A percentile compares a stretch with the other conserved stretches of the same genome.
phyloP scores from a whole-genome alignment of 305 asterid genomes.

The Fraxinus baroniana region DNA sequence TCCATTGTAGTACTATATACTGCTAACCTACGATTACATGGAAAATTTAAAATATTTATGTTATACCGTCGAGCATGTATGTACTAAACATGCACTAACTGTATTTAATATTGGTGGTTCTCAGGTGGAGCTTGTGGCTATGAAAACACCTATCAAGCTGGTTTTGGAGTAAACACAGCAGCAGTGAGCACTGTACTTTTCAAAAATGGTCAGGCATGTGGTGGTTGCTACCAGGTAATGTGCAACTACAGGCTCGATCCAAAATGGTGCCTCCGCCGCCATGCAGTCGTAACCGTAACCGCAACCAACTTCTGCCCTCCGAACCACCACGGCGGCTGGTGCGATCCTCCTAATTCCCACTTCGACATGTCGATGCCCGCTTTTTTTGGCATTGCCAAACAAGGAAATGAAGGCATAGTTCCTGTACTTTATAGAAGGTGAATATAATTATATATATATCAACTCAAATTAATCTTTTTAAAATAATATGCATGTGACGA shows the following conservation, averaged over 20 bases:
- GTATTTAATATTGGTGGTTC: background rate
- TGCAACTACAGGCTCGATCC: slow-evolving; percentile 44
- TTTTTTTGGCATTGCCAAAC: slow-evolving; percentile 63
- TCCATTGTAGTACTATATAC: background rate
- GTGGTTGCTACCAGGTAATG: slow-evolving; percentile 53
- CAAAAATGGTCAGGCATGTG: slow-evolving; percentile 63
- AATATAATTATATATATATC: background rate
- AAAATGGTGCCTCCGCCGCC: slow-evolving; percentile 51
- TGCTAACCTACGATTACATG: background rate
- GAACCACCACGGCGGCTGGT: slow-evolving; percentile 69
- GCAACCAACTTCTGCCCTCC: slow-evolving; percentile 78
- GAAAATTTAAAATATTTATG: too few species aligned
- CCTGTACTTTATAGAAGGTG: slow-evolving; percentile 58
- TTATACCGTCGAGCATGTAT: background rate
- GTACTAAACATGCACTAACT: background rate
- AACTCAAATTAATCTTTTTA: background rate
- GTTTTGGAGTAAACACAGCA: slow-evolving; percentile 59
- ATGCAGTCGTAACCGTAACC: slow-evolving; percentile 47
- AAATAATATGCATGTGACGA: background rate
- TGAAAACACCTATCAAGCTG: slow-evolving; percentile 53
- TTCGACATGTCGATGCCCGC: slow-evolving; percentile 77
- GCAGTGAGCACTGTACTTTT: slow-evolving; percentile 61
- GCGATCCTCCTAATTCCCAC: slow-evolving; percentile 69
- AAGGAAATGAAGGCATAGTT: slow-evolving; percentile 56
- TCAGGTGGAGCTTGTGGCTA: slow-evolving; percentile 81